phyloP scores from a whole-genome alignment of 208 protist species.

The Vickermania spadyakhi region DNA sequence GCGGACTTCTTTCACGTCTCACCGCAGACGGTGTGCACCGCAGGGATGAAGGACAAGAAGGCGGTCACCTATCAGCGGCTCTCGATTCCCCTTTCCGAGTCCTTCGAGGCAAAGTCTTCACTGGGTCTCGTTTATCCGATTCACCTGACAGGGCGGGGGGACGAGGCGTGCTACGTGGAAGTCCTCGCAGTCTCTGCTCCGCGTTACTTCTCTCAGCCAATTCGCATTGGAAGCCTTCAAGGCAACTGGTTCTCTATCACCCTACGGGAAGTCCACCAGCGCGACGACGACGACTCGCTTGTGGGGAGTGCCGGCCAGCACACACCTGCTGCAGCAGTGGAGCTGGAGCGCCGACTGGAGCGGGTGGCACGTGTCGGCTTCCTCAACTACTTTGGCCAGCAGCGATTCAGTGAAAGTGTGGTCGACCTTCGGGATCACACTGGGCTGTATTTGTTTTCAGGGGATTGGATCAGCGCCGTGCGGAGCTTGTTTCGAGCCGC shows the following conservation, averaged over 20 bases:
- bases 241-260: conserved; percentile 16
- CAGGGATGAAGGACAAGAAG: conserved; percentile 91
- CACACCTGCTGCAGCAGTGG: neutral
- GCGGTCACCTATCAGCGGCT: conserved; percentile 82
- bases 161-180: neutral
- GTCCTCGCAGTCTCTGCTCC: neutral
- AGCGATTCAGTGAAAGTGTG: conserved; percentile 86
- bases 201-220: conserved; percentile 2
- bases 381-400: conserved; percentile 94
- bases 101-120: conserved; percentile 2
- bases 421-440: conserved; percentile 38
- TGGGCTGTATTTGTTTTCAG: conserved; percentile 58
- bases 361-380: conserved; percentile 51
- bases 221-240: conserved; percentile 33
- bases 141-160: too few relatives aligned
- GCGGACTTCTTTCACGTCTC: conserved; percentile 31
- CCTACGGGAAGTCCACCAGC: conserved; percentile 17
- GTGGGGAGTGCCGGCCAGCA: neutral
- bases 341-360: conserved; percentile 23
- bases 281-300: neutral
- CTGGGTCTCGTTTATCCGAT: conserved; percentile 9
- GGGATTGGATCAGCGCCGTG: conserved; percentile 42
- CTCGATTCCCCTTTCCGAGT: conserved; percentile 25
- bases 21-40: conserved; percentile 44
- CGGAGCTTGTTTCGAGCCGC: conserved; percentile 8